phyloP scores from a whole-genome alignment of 1,284 basidiomycete genomes.

The Boletus sp. region DNA sequence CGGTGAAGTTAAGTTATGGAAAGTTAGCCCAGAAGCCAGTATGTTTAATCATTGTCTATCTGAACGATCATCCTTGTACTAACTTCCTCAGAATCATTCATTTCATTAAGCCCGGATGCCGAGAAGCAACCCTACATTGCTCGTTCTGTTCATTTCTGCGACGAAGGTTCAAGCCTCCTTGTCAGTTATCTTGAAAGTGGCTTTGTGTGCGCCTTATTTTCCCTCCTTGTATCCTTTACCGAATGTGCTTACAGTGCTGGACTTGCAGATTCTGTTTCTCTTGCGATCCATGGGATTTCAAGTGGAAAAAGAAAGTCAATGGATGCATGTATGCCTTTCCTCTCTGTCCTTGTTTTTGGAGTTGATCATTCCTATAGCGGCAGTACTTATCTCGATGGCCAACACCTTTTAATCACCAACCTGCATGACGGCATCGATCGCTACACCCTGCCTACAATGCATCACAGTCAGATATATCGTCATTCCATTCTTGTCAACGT shows the following conservation, averaged over 20 bases:
- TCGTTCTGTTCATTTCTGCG: background rate
- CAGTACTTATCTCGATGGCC: background rate
- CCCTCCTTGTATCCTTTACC: too few species aligned
- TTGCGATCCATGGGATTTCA: conserved; percentile 5
- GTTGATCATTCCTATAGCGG: too few species aligned
- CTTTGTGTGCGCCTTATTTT: background rate
- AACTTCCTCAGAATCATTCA: background rate
- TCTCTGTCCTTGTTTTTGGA: too few species aligned
- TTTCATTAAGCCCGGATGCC: background rate
- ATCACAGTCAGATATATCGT: background rate
- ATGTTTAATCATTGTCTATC: background rate
- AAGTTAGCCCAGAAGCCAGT: background rate
- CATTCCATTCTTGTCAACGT: conserved; percentile 2
- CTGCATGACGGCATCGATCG: background rate
- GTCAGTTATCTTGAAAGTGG: conserved; percentile 8
- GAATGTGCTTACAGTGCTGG: background rate
- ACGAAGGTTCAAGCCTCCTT: background rate
- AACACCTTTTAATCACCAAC: conserved; percentile 7
- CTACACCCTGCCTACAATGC: background rate
- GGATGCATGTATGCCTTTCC: background rate
- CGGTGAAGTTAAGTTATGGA: conserved; percentile 1
- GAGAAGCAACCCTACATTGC: conserved; percentile 6
- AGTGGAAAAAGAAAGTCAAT: conserved; percentile 8
- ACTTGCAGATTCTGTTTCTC: conserved; percentile 4
- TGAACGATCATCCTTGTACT: too few species aligned